These are phyloP conservation scores for Kodamaea anthophila DNA, from an alignment of 1,139 yeast species.

Conservation along the genomic window DNA sequence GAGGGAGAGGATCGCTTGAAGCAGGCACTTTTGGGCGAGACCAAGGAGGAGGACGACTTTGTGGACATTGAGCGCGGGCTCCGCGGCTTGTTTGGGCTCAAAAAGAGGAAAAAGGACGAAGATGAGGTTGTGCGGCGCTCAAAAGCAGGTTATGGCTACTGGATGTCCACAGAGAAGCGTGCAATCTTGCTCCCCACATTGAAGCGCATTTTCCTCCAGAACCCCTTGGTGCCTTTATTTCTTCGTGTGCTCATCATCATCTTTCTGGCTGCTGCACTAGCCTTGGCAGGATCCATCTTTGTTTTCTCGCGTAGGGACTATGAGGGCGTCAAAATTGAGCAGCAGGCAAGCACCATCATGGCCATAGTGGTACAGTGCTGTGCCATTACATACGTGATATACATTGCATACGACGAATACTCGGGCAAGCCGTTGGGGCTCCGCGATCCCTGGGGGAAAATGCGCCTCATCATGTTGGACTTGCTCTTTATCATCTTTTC, in stretches of 20 bases:
- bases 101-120: constrained; percentile 15
- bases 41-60: constrained; percentile 17
- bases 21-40: constrained; percentile 43
- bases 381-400: constrained; percentile 70
- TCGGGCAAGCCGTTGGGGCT: constrained; percentile 87
- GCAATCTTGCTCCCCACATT: constrained; percentile 52
- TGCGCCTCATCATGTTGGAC: constrained; percentile 73
- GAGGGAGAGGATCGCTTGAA: constrained; percentile 64
- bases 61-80: constrained; percentile 13
- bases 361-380: constrained; percentile 78
- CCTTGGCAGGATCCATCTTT: constrained; percentile 60
- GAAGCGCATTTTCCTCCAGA: constrained; percentile 55
- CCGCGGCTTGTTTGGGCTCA: constrained; percentile 8
- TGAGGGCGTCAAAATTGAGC: constrained; percentile 45
- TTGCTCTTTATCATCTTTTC: constrained; percentile 83
- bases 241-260: constrained; percentile 64
- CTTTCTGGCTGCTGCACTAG: constrained; percentile 58
- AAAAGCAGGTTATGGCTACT: constrained; percentile 52
- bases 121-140: constrained; percentile 38
- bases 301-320: constrained; percentile 37
- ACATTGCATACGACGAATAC: constrained; percentile 87
- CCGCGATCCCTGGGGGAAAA: constrained; percentile 75
- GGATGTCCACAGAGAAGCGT: constrained; percentile 62
- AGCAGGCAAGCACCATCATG: constrained; percentile 89
- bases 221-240: constrained; percentile 75